Evolutionary conservation across 768 basidiomycete species (phyloP).

Genomic region (Macrolepiota fuliginosa): DNA sequence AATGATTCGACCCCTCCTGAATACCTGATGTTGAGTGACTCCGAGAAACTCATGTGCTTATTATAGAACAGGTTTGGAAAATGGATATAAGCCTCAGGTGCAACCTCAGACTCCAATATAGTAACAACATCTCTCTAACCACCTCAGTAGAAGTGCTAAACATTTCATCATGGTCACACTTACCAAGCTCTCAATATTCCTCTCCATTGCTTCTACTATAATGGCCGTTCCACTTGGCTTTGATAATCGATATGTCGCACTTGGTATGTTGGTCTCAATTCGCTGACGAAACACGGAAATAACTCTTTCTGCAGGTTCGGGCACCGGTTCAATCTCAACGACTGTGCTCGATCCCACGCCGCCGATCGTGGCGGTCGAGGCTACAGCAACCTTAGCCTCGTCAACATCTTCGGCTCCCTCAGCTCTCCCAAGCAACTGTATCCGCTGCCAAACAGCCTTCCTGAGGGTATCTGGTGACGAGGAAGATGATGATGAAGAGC

Average conservation of each 20-base stretch:
- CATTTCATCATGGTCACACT: not conserved
- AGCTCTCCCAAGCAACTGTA: not conserved
- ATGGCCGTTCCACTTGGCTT: not conserved
- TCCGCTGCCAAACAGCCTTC: slow-evolving; percentile 3
- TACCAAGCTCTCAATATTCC: not conserved
- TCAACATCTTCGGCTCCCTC: not conserved
- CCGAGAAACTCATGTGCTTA: not conserved
- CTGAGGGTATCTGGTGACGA: slow-evolving; percentile 2
- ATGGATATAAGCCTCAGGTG: not conserved
- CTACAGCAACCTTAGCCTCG: not conserved
- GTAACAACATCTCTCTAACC: not conserved
- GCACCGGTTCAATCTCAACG: not conserved
- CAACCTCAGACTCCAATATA: not conserved
- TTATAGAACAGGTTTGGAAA: not conserved
- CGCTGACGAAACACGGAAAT: not conserved
- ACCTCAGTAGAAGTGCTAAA: not conserved
- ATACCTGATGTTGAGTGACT: not conserved
- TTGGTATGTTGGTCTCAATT: not conserved
- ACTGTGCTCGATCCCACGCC: not conserved
- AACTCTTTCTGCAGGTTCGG: not conserved
- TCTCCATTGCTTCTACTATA: not conserved
- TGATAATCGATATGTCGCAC: not conserved
- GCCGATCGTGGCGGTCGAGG: not conserved
- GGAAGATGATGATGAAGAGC: not conserved
- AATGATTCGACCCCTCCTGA: not conserved